These are phyloP conservation scores for Verticillium nonalfalfae DNA, from an alignment of 2,329 filamentous ascomycete species.

Conservation along the genomic window DNA sequence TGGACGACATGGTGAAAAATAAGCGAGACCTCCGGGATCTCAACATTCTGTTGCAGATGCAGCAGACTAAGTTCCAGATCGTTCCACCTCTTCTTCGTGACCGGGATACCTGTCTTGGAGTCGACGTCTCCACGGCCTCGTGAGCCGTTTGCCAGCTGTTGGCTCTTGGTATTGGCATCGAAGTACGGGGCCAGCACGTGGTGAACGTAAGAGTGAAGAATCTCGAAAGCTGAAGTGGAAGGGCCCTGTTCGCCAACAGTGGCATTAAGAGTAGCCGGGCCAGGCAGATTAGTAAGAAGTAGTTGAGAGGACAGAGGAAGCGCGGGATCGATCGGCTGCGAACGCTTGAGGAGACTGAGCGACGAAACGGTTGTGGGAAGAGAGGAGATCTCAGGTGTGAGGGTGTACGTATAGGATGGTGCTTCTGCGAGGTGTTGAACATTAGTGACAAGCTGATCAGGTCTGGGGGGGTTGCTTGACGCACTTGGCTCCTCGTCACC, in stretches of 20 bases:
- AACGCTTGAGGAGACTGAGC: constrained; percentile 84
- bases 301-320: constrained; percentile 82
- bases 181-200: constrained; percentile 93
- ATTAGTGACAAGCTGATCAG: constrained; percentile 16
- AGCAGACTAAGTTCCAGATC: constrained; percentile 86
- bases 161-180: constrained; percentile 86
- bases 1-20: constrained; percentile 87
- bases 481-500: constrained; percentile 25
- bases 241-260: constrained; percentile 64
- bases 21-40: constrained; percentile 88
- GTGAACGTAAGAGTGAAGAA: constrained; percentile 86
- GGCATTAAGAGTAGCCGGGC: constrained; percentile 64
- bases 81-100: constrained; percentile 95
- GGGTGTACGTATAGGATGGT: constrained; percentile 65
- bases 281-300: constrained; percentile 87
- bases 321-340: constrained; percentile 77
- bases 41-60: constrained; percentile 94
- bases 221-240: constrained; percentile 79
- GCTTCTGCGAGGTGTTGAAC: constrained; percentile 23
- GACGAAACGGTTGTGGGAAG: constrained; percentile 76
- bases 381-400: constrained; percentile 76
- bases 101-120: constrained; percentile 87
- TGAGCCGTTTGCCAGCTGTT: constrained; percentile 58
- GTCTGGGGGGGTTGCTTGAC: background rate
- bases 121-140: constrained; percentile 79